Conservation (phyloP, 352 stramenopile species). For the Phytophthora sansomeana region DNA sequence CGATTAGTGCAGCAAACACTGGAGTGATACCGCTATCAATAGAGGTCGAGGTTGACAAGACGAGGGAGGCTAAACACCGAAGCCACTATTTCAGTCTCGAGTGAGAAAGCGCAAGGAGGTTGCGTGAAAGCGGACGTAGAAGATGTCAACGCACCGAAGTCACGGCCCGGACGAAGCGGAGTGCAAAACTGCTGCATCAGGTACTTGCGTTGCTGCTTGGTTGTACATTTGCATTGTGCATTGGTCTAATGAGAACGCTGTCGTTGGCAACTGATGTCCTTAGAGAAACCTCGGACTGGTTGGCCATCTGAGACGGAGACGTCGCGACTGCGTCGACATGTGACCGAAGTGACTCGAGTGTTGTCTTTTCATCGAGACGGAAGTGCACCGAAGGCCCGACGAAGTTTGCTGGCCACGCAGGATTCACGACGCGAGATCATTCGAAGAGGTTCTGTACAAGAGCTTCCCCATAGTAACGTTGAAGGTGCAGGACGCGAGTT, state of each 20-base stretch:
- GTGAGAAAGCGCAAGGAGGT: background rate
- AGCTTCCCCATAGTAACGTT: conserved; percentile 4
- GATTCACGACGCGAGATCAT: conserved; percentile 18
- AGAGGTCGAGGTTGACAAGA: background rate
- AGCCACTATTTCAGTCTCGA: conserved; percentile 13
- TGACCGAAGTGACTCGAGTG: conserved; percentile 25
- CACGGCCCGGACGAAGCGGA: background rate
- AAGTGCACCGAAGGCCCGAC: conserved; percentile 1
- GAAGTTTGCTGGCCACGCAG: conserved; percentile 15
- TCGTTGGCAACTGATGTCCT: too few relatives aligned
- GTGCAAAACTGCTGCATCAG: background rate
- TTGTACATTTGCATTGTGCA: background rate
- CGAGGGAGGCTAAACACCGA: background rate
- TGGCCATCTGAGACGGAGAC: conserved; percentile 16
- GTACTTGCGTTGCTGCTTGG: background rate
- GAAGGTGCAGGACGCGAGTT: background rate
- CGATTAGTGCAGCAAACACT: conserved; percentile 18
- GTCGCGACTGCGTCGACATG: background rate
- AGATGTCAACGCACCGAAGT: conserved; percentile 8
- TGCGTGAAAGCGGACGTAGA: background rate
- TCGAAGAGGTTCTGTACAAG: conserved; percentile 19
- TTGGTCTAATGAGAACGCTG: background rate
- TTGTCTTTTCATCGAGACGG: conserved; percentile 13
- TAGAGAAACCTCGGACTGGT: too few relatives aligned
- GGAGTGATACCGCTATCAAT: conserved; percentile 22